Evolutionary conservation across 306 rosid species (phyloP), one percentile per base, ranked within the genome.

Genomic region (Herpetospermum pedunculosum): DNA sequence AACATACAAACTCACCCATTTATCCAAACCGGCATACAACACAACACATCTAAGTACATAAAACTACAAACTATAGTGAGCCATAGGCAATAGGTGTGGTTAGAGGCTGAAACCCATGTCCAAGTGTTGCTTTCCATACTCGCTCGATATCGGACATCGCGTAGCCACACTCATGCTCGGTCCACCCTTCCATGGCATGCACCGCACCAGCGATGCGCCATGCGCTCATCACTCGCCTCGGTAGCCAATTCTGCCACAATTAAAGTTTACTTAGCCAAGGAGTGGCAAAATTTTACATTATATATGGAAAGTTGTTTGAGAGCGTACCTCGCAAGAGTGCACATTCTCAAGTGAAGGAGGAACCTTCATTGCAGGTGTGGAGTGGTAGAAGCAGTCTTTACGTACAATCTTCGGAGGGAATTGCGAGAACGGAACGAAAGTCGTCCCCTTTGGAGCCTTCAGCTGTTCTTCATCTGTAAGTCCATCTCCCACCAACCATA

Each of bases 221-320:
- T 0, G 88, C 96, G 48, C 96, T 92, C 92, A 92, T 90, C 57
- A 85, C 92, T 44, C 89, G 85, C 73, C 98, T 90, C 71, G 92
- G 88, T 12, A 92, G 47, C 98, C 96, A 90, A 28, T 83, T 83
- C 87, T 83, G 38, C 53, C 43, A 41, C 48, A 26, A 21, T 28
- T 43, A 21, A 14, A 14, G n/a, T 3, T 54, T 13, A 54, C 13
- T 28, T 4, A 6, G 2, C 3, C 2, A 35, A 6, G 5, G 8
- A 35, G 8, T 4, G 8, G 40, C 40, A 35, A 35, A 35, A 35
- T 1, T 35, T 35, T 35, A 5, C 40, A 5, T 35, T 4, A n/a
- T n/a, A 44, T 4, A 2, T 25, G n/a, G 0, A 25, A 6, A 35
- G n/a, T 64, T 37, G 19, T 67, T n/a, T 21, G 0, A 7, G n/a